Base-by-base conservation (phyloP, 2,329 filamentous ascomycete genomes). In the Berkeleyomyces rouxiae region DNA sequence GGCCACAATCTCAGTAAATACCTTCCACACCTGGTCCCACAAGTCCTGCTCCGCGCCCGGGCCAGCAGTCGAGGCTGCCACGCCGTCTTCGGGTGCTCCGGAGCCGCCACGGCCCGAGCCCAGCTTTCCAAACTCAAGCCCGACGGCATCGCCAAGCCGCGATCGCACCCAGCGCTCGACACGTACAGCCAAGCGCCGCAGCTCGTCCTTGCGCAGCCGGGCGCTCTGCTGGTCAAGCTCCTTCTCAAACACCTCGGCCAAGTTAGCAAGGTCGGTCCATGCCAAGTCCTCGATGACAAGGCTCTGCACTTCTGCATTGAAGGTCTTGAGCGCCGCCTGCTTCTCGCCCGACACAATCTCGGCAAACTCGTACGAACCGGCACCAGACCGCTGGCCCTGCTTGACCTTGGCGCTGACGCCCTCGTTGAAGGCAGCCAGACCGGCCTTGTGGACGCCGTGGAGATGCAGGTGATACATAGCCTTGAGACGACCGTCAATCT, bases 91-190 rank as follows among this genome's bases (percentile, higher is more conserved):
- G 0, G 90, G 87, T 0, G 89, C 90, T 61, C 88, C 90, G 59
- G 83, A 82, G 6, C 90, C 91, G 61, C 83, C 89, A 69, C 91
- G 83, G 11, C 91, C 91, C 43, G 90, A 93, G 3, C 92, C 92
- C 58, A 97, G 82, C 71, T 91, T 93, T 76, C 96, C 97, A 79
- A 99, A 97, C 71, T 97, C 91, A 16, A 97, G 76, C 11, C 92
- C 90, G 51, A 97, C 79, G 13, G 88, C 88, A 71, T 99, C 93
- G 42, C 85, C 85, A 42, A 99, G 80, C 57, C 90, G 85, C 64
- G 89, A 90, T 69, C 87, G 86, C 66, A 99, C 91, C 89, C 91
- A 96, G 68, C 92, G 84, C 75, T 99, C 93, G 33, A 96, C 87
- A 23, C 93, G 83, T 40, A 86, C 93, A 1, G 93, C 91, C 66